Conservation (phyloP, 2,329 filamentous ascomycete species). For the Fusarium sp. region DNA sequence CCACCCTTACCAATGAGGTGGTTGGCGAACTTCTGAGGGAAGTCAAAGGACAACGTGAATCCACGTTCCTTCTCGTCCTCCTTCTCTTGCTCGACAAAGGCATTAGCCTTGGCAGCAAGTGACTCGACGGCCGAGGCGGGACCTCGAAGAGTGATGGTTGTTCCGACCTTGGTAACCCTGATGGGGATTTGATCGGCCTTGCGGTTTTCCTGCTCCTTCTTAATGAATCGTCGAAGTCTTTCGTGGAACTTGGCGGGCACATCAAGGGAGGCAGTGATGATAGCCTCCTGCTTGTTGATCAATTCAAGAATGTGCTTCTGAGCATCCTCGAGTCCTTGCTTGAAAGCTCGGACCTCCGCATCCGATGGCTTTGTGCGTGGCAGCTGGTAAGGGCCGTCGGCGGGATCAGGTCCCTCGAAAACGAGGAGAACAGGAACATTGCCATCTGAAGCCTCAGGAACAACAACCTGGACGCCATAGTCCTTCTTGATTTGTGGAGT, state of each 20-base stretch:
- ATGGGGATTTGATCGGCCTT: conserved; percentile 72
- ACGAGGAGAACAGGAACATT: conserved; percentile 78
- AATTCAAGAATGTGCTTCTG: conserved; percentile 70
- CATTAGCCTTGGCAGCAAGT: conserved; percentile 79
- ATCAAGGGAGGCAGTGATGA: conserved; percentile 67
- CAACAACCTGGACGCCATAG: conserved; percentile 80
- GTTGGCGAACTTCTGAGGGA: conserved; percentile 95
- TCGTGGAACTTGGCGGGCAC: conserved; percentile 76
- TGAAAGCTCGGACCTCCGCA: conserved; percentile 67
- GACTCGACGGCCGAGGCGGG: conserved; percentile 80
- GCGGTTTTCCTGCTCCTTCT: conserved; percentile 73
- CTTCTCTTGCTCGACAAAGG: conserved; percentile 89
- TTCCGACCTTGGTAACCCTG: conserved; percentile 71
- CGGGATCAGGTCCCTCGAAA: conserved; percentile 75
- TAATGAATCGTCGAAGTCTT: conserved; percentile 74
- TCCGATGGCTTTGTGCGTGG: conserved; percentile 68
- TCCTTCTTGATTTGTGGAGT: conserved; percentile 75
- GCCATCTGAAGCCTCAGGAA: conserved; percentile 74
- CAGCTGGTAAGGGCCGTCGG: conserved; percentile 65
- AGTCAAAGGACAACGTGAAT: conserved; percentile 89
- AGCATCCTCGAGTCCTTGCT: conserved; percentile 69
- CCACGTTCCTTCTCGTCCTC: conserved; percentile 94
- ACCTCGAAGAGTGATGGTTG: conserved; percentile 80
- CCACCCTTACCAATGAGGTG: conserved; percentile 81
- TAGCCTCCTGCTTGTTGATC: conserved; percentile 71